Conservation (phyloP, 1,139 yeast species). For the Hansenula sp. region DNA sequence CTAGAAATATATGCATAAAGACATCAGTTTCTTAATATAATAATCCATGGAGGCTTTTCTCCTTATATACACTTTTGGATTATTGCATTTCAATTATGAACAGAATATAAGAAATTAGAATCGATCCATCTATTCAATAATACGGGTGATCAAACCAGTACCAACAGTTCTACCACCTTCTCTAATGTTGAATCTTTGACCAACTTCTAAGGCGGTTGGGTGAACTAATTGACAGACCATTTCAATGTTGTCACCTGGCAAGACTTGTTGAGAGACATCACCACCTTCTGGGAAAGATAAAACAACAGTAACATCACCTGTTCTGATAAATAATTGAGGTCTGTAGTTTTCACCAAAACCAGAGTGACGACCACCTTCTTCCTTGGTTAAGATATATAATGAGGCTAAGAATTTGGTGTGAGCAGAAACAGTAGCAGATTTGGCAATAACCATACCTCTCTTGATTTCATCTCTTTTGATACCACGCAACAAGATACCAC, state of each 20-base stretch:
- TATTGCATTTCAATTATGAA: not conserved
- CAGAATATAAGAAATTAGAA: not conserved
- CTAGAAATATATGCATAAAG: no score
- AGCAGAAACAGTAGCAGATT: conserved; percentile 89
- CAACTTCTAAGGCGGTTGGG: conserved; percentile 93
- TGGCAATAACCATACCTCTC: conserved; percentile 97
- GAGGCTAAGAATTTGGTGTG: conserved; percentile 95
- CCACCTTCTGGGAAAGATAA: conserved; percentile 89
- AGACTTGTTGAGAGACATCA: conserved; percentile 84
- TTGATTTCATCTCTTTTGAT: conserved; percentile 93
- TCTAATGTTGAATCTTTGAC: conserved; percentile 98
- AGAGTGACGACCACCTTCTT: conserved; percentile 99
- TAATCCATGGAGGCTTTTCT: no score
- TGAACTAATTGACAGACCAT: conserved; percentile 89
- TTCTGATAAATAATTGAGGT: conserved; percentile 96
- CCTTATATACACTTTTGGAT: not conserved
- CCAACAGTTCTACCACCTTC: conserved; percentile 99
- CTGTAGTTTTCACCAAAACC: conserved; percentile 96
- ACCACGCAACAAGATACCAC: conserved; percentile 97
- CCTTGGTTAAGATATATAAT: conserved; percentile 86
- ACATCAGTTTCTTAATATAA: no score
- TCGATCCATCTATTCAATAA: conserved; percentile 47
- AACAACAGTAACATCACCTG: conserved; percentile 92
- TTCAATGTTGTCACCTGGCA: conserved; percentile 99
- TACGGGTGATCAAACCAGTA: conserved; percentile 95